Percentiles rank a stretch among this genome's conserved stretches.
Conservation (phyloP, 805 yeast species). For the Saccharomycopsis sp. region DNA sequence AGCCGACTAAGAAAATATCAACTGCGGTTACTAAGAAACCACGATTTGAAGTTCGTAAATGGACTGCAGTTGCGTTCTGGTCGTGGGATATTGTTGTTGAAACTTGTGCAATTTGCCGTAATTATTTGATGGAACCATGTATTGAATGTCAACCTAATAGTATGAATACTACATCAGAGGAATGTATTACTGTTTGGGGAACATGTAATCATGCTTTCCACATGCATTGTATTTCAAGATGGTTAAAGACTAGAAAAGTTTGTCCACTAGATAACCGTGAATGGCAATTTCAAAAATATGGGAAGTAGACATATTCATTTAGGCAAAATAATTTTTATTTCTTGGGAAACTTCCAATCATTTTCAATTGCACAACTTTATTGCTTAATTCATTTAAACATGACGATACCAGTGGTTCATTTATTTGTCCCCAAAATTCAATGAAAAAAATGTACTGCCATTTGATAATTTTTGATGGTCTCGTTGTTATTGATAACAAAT, state of each 20-base stretch:
- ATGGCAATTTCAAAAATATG: slow-evolving; percentile 75
- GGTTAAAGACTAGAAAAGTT: slow-evolving; percentile 92
- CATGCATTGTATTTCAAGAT: slow-evolving; percentile 89
- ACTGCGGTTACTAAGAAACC: slow-evolving; percentile 36
- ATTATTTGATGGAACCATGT: slow-evolving; percentile 97
- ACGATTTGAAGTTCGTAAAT: slow-evolving; percentile 87
- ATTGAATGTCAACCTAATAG: slow-evolving; percentile 91
- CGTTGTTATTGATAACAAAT: slow-evolving; percentile 66
- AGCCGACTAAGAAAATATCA: neutral
- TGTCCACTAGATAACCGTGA: slow-evolving; percentile 95
- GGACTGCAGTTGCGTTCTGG: slow-evolving; percentile 99
- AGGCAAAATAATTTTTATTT: slow-evolving; percentile 4
- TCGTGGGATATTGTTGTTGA: slow-evolving; percentile 97
- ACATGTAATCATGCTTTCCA: slow-evolving; percentile 98
- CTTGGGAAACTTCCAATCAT: slow-evolving; percentile 10
- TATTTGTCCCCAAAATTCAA: slow-evolving; percentile 52
- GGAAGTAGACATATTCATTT: slow-evolving; percentile 36
- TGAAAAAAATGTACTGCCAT: slow-evolving; percentile 81
- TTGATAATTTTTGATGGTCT: slow-evolving; percentile 61
- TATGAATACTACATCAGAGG: slow-evolving; percentile 52
- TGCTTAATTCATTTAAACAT: slow-evolving; percentile 22
- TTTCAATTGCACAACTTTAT: slow-evolving; percentile 28
- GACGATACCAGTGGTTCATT: slow-evolving; percentile 28
- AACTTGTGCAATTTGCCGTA: slow-evolving; percentile 96
- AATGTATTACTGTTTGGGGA: slow-evolving; percentile 97